phyloP scores from a whole-genome alignment of 179 eudicot species.

The Patellifolia procumbens region DNA sequence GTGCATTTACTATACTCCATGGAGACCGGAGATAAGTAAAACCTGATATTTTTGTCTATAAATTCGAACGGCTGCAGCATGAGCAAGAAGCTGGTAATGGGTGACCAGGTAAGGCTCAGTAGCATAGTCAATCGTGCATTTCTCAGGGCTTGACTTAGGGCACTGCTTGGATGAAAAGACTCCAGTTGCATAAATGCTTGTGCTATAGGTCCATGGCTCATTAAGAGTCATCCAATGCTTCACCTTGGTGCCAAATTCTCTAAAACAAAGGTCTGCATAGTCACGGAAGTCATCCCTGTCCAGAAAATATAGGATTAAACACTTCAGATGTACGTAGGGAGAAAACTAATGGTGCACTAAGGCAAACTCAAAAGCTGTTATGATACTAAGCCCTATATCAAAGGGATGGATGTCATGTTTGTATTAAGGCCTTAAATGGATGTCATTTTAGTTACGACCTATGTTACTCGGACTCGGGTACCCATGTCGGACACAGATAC shows the following conservation, averaged over 20 bases:
- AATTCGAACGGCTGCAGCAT: slow-evolving; percentile 36
- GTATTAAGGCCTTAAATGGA: no score
- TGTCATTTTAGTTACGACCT: no score
- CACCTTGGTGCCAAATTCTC: slow-evolving; percentile 47
- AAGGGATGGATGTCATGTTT: neutral
- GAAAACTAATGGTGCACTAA: slow-evolving; percentile 1
- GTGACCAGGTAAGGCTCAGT: slow-evolving; percentile 22
- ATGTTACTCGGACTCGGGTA: no score
- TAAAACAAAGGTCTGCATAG: slow-evolving; percentile 42
- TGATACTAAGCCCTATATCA: neutral
- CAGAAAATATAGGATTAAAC: neutral
- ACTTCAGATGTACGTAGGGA: neutral
- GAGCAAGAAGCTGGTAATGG: slow-evolving; percentile 44
- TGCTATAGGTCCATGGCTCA: slow-evolving; percentile 37
- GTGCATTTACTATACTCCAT: no score
- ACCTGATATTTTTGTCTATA: slow-evolving; percentile 43
- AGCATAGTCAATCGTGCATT: slow-evolving; percentile 31
- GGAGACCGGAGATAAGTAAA: neutral
- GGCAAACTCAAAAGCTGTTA: neutral
- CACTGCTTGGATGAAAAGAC: slow-evolving; percentile 32
- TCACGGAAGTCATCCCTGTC: slow-evolving; percentile 43
- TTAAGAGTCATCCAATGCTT: slow-evolving; percentile 46
- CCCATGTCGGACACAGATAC: no score
- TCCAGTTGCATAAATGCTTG: slow-evolving; percentile 23
- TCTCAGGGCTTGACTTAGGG: slow-evolving; percentile 10